Base-by-base conservation (phyloP, 192 early-diverging fungal genomes). In the Coemansia sp. region DNA sequence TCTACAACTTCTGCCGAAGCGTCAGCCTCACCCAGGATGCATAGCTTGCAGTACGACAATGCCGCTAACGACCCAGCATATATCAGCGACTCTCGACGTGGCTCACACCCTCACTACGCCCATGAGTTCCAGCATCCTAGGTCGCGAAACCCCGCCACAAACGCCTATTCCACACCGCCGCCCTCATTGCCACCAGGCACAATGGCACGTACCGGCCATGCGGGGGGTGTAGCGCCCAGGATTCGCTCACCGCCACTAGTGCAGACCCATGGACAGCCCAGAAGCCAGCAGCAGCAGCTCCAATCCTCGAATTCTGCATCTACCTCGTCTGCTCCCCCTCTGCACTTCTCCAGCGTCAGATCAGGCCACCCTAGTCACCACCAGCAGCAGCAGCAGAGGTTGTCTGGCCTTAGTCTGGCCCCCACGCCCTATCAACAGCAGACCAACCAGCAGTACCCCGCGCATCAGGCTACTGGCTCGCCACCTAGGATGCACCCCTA, bases 251-350 rank as follows among this genome's bases (percentile, higher is more conserved):
- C 71, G 4, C 52, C 62, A 22, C 61, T 68, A 41, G 20, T 55
- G 18, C 31, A 46, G 18, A 36, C 38, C n/a, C 66, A 77, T 2
- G 42, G 40, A 18, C 71, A 63, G 7, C 5, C n/a, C 36, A 63
- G 63, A n/a, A 16, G 43, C 40, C 59, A 68, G 8, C 71, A 66
- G 29, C 41, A 65, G 12, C 70, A 72, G 70, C 68, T 52, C 1
- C 61, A 75, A 12, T 59, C 59, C 38, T 41, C 78, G 6, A 71
- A 71, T 16, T 68, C 76, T 11, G 27, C 74, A 29, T 69, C 80
- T 13, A 72, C 76, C 16, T 70, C 73, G 16, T 63, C 54, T 13
- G 65, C 73, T 31, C 36, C 73, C 34, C 20, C 73, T 6, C 73
- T 64, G 24, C 70, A 70, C 38, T 49, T 55, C 36, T 54, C 65